Evolutionary conservation across 164 flowering plant species (phyloP), one percentile per base, ranked within the genome.

Genomic region (Tetracentron sinense): DNA sequence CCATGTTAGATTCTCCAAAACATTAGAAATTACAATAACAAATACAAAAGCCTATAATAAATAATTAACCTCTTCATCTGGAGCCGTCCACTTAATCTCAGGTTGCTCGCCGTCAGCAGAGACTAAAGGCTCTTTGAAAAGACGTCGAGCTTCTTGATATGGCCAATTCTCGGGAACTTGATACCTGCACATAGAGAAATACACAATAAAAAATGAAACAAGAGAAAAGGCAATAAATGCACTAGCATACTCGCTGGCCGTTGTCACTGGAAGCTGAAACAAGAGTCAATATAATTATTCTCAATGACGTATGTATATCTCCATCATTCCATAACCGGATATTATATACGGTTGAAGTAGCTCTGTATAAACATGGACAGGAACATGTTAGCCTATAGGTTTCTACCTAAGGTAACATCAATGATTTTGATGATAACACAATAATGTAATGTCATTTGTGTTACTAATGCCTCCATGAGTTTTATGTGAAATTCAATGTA

Each of bases 31-130:
- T 30, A 16, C 23, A 27, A 22, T 30, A 62, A 1, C 19, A 46
- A 38, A 52, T 28, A 55, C 15, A 51, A 8, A 17, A 55, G 44
- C 20, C 21, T 22, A 58, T 42, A 58, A 47, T n/a, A n/a, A n/a
- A n/a, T n/a, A n/a, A n/a, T n/a, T 71, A 29, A 89, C 99, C 75
- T 85, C 96, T 78, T 92, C 99, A 79, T 95, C 94, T 31, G 97
- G 97, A 65, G 82, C 57, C 71, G 75, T 69, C 97, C 99, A 95
- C 77, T 89, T 92, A 35, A 89, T 62, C 31, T 95, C 92, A 60
- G 61, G 78, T 63, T 83, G 75, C 58, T 83, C 82, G n/a, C 76
- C 83, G 28, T 75, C 82, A 53, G 73, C 49, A 62, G 67, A 62
- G 46, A 91, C 90, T 22, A 64, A 21, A 67, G 99, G 97, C 72